Evolutionary conservation across 768 basidiomycete species (phyloP), one percentile per base, ranked within the genome.

Genomic region (Suillus cothurnatus): DNA sequence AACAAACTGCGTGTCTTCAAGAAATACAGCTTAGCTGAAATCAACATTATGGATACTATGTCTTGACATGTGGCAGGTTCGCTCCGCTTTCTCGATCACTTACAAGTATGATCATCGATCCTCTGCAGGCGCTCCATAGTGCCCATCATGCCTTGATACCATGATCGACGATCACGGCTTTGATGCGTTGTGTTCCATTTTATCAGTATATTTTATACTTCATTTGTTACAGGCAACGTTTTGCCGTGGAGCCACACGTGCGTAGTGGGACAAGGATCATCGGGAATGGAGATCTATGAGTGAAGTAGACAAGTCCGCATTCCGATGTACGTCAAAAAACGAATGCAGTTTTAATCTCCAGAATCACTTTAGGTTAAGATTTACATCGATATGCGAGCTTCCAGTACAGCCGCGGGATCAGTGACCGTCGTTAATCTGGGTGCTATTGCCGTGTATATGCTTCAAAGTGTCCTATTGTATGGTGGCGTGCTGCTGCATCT

Each of bases 121-220:
- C 47, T 61, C 28, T 19, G 15, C 65, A 75, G 73, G 58, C 15
- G 72, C 73, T 64, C 75, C 73, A 14, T 74, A 83, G 73, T 92
- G 90, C 69, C 86, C 88, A 6, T 83, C 81, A 8, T 81, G 84
- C 55, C 76, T 92, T 8, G 84, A 87, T 12, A 79, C 79, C 11
- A 86, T 89, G 26, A 77, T 92, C 62, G 85, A 90, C 70, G 70
- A 80, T 0, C 89, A 85, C 14, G 81, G 73, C 6, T 92, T 92
- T 67, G 91, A 92, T 76, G 89, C 88, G 2, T 77, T 92, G 65
- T 91, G 89, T 91, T 41, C 90, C 90, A 72, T 89, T 91, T 73
- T 86, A 84, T 66, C 39, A 64, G 65, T 45, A 31, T 41, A 21
- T 56, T 8, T 60, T 65, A 61, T 43, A 52, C 36, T 59, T 55